Evolutionary conservation across 192 early-diverging fungal species (phyloP), one percentile per base, ranked within the genome.

Genomic region (Rhizophagus clarus): DNA sequence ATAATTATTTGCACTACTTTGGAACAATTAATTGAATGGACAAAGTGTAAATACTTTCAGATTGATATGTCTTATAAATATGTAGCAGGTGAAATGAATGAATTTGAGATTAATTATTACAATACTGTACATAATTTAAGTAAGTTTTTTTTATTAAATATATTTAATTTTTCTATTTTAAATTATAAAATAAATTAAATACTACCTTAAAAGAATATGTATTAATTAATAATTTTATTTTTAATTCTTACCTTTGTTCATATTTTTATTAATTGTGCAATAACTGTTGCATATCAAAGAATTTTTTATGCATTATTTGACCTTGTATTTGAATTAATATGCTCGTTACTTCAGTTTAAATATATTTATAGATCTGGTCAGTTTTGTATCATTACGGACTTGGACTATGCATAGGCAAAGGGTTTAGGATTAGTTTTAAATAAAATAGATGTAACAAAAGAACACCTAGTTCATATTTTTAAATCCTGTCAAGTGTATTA

Each of bases 101-200:
- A 72, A 72, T 49, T 72, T 72, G 26, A 72, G 28, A 28, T 72
- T 28, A 72, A 72, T 72, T 45, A 45, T 37, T 69, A 69, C 40
- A 31, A 69, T 40, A 37, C 28, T 17, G 15, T 4, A 7, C 32
- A 32, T 49, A 72, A 72, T 72, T 26, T 12, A 26, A 72, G 71
- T 72, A 72, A 28, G 34, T 69, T 37, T 69, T 40, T 69, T 69
- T n/a, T 32, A 31, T 34, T 68, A 12, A 34, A 10, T 20, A 68
- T 15, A 34, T 37, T 71, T 7, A 72, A 47, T 51, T n/a, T n/a
- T n/a, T n/a, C n/a, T n/a, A n/a, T 63, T 28, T 28, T 29, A 17
- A 28, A 24, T 9, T 26, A 63, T 63, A 63, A 10, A 10, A 63
- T 28, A 63, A 17, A 5, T 51, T 28, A 28, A 20, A 72, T 72